Conservation (phyloP, 1,284 basidiomycete species). For the Heterobasidion occidentale region DNA sequence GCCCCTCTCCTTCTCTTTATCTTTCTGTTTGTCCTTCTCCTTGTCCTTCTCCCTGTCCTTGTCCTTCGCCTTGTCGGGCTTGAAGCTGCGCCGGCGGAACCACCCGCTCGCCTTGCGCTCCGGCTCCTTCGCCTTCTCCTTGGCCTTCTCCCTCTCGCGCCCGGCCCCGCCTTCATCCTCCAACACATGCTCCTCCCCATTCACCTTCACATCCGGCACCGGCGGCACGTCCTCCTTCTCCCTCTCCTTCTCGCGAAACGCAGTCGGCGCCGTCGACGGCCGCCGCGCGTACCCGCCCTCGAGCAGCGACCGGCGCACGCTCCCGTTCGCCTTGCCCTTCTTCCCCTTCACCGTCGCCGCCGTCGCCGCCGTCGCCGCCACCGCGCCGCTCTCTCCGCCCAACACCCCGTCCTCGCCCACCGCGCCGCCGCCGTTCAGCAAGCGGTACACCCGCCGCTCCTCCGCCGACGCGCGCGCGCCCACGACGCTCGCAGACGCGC, state of each 20-base stretch:
- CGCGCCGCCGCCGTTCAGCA: no score
- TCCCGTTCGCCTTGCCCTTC: not conserved
- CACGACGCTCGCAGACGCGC: no score
- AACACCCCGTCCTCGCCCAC: no score
- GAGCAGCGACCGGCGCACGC: not conserved
- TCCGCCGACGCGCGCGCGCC: no score
- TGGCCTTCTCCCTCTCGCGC: not conserved
- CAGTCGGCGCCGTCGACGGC: constrained; percentile 4
- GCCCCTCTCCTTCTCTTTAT: no score
- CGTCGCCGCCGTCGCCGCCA: not conserved
- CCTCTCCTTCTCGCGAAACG: not conserved
- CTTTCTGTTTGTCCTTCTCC: constrained; percentile 12
- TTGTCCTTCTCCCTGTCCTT: constrained; percentile 13
- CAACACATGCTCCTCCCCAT: not conserved
- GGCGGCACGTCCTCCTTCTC: not conserved
- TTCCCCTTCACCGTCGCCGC: not conserved
- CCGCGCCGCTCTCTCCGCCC: not conserved
- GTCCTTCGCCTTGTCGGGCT: constrained; percentile 17
- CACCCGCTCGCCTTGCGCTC: constrained; percentile 41
- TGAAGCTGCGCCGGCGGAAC: constrained; percentile 38
- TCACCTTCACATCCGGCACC: constrained; percentile 5
- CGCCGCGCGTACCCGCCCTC: not conserved
- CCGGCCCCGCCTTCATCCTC: not conserved
- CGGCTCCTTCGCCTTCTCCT: constrained; percentile 20
- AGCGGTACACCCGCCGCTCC: no score